Evolutionary conservation across 1,284 basidiomycete species (phyloP).

Genomic region (Termitomyces sp.): DNA sequence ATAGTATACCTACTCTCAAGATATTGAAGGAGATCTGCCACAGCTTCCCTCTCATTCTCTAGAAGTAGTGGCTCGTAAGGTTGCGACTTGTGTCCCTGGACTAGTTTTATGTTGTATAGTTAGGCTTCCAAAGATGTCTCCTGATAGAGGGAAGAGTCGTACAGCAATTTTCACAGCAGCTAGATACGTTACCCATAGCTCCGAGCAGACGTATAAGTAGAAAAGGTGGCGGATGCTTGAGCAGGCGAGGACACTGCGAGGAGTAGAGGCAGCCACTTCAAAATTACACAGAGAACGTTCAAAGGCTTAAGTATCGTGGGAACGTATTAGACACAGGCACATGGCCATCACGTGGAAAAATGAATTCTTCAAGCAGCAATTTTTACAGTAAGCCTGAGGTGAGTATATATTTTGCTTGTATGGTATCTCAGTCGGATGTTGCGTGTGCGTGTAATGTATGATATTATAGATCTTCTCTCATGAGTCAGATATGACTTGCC

Average conservation of each 20-base stretch:
- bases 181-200: slow-evolving; percentile 51
- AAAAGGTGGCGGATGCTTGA: slow-evolving; percentile 13
- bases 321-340: slow-evolving; percentile 5
- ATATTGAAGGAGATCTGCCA: slow-evolving; percentile 95
- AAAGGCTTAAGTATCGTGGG: slow-evolving; percentile 15
- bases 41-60: slow-evolving; percentile 98
- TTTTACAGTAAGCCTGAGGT: no score
- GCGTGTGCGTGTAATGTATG: neutral
- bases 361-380: no score
- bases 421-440: no score
- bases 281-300: slow-evolving; percentile 16
- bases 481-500: no score
- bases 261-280: slow-evolving; percentile 15
- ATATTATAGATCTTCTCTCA: no score
- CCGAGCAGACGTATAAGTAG: slow-evolving; percentile 5
- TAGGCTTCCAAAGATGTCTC: slow-evolving; percentile 13
- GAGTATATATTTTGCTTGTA: neutral
- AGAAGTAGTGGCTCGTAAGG: slow-evolving; percentile 91
- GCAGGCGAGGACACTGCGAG: slow-evolving; percentile 12
- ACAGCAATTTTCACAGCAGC: slow-evolving; percentile 80
- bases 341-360: slow-evolving; percentile 4
- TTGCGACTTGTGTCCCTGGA: slow-evolving; percentile 74
- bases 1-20: slow-evolving; percentile 80
- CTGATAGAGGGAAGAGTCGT: slow-evolving; percentile 25
- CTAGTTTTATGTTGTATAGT: slow-evolving; percentile 31